Percentiles rank a stretch among this genome's conserved stretches.
phyloP scores from a whole-genome alignment of 768 basidiomycete species.

The Rhodotorula taiwanensis region DNA sequence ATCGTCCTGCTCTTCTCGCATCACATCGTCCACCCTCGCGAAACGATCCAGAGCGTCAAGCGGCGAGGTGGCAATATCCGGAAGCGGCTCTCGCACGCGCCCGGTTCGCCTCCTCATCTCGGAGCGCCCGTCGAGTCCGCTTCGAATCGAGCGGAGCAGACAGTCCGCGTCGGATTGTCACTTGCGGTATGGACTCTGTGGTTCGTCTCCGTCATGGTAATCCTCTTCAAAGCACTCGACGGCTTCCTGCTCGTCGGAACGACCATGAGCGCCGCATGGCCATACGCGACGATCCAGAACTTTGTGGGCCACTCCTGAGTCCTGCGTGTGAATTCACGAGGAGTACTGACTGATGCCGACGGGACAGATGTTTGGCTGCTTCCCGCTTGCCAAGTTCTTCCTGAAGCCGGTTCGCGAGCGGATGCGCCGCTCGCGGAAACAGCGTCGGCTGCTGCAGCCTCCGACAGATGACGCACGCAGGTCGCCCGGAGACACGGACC shows the following conservation, averaged over 20 bases:
- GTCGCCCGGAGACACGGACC: too few species aligned
- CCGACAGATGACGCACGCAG: too few species aligned
- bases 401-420: neutral
- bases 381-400: neutral
- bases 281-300: slow-evolving; percentile 11
- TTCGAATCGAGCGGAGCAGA: neutral
- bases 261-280: too few species aligned
- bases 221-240: neutral
- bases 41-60: too few species aligned
- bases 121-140: too few species aligned
- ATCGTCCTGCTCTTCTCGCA: neutral
- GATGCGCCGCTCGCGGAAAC: neutral
- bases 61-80: too few species aligned
- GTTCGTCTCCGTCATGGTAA: slow-evolving; percentile 2
- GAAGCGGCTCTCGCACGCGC: too few species aligned
- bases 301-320: neutral
- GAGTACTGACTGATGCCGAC: neutral
- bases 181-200: neutral
- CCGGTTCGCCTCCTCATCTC: too few species aligned
- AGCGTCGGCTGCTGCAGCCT: too few species aligned
- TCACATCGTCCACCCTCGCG: too few species aligned
- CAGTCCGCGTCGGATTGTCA: neutral
- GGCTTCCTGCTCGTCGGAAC: neutral
- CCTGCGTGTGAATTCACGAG: too few species aligned
- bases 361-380: slow-evolving; percentile 5